Evolutionary conservation across 441 rosid species (phyloP), one percentile per base, ranked within the genome.

Genomic region (Erodium texanum): DNA sequence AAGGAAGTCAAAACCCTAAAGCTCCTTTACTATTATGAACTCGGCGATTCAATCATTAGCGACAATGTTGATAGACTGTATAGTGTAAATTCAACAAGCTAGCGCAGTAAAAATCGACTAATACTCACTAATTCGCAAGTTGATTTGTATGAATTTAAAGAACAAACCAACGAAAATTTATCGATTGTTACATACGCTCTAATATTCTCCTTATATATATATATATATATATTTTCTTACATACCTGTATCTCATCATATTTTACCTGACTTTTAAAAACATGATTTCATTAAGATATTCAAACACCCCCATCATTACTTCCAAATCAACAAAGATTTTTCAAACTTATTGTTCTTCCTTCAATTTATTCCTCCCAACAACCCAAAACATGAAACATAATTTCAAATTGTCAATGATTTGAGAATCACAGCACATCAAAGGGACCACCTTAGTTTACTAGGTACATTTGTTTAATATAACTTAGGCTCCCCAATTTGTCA

Each of bases 201-300:
- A n/a, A n/a, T n/a, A n/a, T n/a, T n/a, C n/a, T n/a, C n/a, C n/a
- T n/a, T n/a, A n/a, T n/a, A n/a, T n/a, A n/a, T n/a, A n/a, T n/a
- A n/a, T n/a, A n/a, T n/a, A n/a, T n/a, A 79, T 63, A 64, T 9
- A 54, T 12, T 12, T 29, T 45, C 2, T 34, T 29, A 19, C 24
- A 5, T 11, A 48, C 14, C 7, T 48, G 14, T 34, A 5, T 34
- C 38, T 34, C 7, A 34, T 34, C 19, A 0, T 71, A 24, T 2
- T 58, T 71, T 58, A 7, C 1, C 4, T 27, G 4, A 4, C 4
- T 27, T 27, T 27, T 4, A 27, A 27, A 27, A 27, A 27, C 29
- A 2, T 38, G 45, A 38, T 38, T 38, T 38, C 1, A 38, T 38
- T 7, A 11, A 38, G 45, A 38, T 38, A 38, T 38, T 38, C 45